Percentiles rank a stretch among this genome's conserved stretches.
These are phyloP conservation scores for Scutellaria minor DNA, from an alignment of 257 asterid species.

Conservation along the genomic window DNA sequence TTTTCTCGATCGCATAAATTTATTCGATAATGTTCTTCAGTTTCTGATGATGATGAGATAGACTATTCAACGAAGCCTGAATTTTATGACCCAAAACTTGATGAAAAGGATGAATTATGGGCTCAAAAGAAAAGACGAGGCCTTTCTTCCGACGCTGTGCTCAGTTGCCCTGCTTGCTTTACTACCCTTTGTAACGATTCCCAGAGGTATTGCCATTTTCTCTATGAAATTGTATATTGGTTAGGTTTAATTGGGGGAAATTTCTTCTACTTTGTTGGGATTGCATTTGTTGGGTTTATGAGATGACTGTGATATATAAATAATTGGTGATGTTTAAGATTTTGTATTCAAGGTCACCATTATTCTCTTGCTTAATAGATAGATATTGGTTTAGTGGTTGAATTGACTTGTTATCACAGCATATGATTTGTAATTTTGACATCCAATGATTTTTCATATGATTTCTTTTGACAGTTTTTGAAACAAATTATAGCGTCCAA, in stretches of 20 bases:
- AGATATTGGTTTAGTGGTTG: neutral
- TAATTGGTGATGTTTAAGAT: neutral
- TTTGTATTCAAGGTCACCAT: neutral
- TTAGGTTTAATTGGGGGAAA: neutral
- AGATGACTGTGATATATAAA: neutral
- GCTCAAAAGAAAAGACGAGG: constrained; percentile 71
- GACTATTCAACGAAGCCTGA: constrained; percentile 84
- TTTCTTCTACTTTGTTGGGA: neutral
- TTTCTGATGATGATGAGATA: constrained; percentile 91
- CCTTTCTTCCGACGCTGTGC: constrained; percentile 77
- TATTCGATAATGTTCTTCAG: constrained; percentile 35
- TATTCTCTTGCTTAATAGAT: neutral
- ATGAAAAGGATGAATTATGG: constrained; percentile 78
- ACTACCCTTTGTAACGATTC: constrained; percentile 87
- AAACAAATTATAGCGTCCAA: no score
- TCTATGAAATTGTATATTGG: neutral
- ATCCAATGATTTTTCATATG: no score
- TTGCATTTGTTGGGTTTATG: constrained; percentile 3
- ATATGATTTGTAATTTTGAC: no score
- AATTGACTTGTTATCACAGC: no score
- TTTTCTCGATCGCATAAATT: neutral
- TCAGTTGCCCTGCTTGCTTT: constrained; percentile 97
- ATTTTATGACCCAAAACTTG: constrained; percentile 75
- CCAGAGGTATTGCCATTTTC: constrained; percentile 57
- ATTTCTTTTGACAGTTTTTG: no score